These are phyloP conservation scores for Rhododendron molle DNA, from an alignment of 148 eudicot genomes.

Conservation along the genomic window DNA sequence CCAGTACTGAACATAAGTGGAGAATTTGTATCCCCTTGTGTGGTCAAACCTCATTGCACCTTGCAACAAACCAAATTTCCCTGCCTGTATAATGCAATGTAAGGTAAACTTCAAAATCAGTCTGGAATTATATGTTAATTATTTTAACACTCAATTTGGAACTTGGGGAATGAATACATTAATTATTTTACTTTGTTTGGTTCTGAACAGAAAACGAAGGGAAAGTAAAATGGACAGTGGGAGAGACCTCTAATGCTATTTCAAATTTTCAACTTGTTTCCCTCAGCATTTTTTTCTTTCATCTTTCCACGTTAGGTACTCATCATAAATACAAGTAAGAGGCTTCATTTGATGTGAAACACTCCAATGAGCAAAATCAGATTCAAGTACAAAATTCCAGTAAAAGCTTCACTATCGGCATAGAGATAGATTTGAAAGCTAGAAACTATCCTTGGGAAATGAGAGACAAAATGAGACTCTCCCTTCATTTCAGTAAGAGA, in stretches of 20 bases:
- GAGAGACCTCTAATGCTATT: not conserved
- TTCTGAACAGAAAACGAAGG: not conserved
- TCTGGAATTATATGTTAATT: not conserved
- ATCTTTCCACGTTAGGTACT: not conserved
- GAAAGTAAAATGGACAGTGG: not conserved
- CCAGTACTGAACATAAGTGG: conserved; percentile 91
- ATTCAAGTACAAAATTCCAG: not conserved
- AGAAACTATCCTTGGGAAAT: not conserved
- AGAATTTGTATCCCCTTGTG: conserved; percentile 75
- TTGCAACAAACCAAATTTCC: conserved; percentile 69
- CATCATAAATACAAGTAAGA: not conserved
- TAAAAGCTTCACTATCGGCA: not conserved
- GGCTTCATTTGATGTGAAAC: not conserved
- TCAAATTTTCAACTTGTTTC: not conserved
- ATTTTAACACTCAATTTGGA: not conserved
- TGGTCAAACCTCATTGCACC: conserved; percentile 90
- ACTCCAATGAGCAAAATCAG: not conserved
- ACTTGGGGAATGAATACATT: not conserved
- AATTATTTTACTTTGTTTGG: not conserved
- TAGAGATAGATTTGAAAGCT: not conserved
- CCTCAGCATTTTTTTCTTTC: not conserved
- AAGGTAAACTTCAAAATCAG: not conserved
- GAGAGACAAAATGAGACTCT: not conserved
- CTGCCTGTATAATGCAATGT: conserved; percentile 50
- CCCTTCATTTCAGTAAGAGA: not conserved